Conservation (phyloP, 257 asterid species). For the Osmanthus fragrans region DNA sequence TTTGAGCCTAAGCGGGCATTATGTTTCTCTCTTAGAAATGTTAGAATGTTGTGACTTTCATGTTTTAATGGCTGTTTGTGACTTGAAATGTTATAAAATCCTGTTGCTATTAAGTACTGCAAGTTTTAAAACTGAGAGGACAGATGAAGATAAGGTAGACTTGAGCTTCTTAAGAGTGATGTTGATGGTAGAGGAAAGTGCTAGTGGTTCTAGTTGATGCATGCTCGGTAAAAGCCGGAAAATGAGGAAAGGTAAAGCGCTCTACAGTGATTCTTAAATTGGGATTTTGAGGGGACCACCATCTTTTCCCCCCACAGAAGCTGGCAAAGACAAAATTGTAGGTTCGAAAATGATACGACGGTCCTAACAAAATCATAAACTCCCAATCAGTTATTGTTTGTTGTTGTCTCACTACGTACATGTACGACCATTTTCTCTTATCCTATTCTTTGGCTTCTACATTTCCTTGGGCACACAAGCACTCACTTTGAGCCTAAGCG, state of each 20-base stretch:
- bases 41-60: neutral
- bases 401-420: no score
- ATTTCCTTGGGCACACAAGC: neutral
- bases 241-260: neutral
- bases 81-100: neutral
- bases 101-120: neutral
- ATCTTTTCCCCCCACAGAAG: neutral
- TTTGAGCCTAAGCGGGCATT: no score
- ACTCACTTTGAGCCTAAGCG: no score
- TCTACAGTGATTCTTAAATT: neutral
- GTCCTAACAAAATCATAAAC: neutral
- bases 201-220: neutral
- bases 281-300: slow-evolving; percentile 21
- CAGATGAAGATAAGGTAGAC: slow-evolving; percentile 4
- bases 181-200: slow-evolving; percentile 18
- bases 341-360: neutral
- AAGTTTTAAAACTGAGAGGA: neutral
- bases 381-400: neutral
- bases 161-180: slow-evolving; percentile 9
- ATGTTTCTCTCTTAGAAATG: neutral
- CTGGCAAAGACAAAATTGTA: slow-evolving; percentile 20
- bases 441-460: no score
- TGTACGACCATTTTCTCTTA: no score
- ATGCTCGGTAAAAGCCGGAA: neutral
- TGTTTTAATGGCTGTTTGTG: neutral